These are phyloP conservation scores for Hymenotorrendiella dingleyae DNA, from an alignment of 2,329 filamentous ascomycete species.

Conservation along the genomic window DNA sequence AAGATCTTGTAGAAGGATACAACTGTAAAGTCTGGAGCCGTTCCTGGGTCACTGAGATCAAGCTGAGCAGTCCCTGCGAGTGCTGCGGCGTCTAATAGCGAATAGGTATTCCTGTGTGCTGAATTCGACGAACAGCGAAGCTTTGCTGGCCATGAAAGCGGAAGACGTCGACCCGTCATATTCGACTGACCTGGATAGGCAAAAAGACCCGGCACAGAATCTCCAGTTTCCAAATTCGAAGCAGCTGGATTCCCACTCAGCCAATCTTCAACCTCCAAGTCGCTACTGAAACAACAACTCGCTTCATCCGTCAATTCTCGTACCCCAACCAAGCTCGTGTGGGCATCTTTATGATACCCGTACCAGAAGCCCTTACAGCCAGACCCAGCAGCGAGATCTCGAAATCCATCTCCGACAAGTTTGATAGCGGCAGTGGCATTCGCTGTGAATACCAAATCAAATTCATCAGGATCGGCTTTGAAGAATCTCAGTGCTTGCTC, in stretches of 20 bases:
- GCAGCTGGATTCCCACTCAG: conserved; percentile 34
- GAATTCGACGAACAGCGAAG: conserved; percentile 34
- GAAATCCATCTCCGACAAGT: conserved; percentile 71
- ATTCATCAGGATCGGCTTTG: conserved; percentile 72
- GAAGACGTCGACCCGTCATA: conserved; percentile 57
- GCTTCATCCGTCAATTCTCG: conserved; percentile 63
- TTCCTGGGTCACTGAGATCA: conserved; percentile 55
- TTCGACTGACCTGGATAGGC: conserved; percentile 73
- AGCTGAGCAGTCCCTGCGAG: conserved; percentile 70
- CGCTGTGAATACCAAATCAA: conserved; percentile 84
- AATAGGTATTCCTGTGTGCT: conserved; percentile 42
- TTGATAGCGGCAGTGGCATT: conserved; percentile 93
- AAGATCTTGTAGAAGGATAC: conserved; percentile 95
- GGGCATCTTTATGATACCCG: conserved; percentile 68
- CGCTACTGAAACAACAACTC: conserved; percentile 53
- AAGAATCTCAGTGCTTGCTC: conserved; percentile 71
- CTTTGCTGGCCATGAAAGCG: conserved; percentile 58
- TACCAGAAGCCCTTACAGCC: conserved; percentile 69
- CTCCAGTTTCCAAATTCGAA: conserved; percentile 25
- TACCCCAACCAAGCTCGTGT: conserved; percentile 67
- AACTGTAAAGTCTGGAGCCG: conserved; percentile 75
- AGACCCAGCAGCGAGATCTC: conserved; percentile 57
- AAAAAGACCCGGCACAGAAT: conserved; percentile 46
- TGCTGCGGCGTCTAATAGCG: conserved; percentile 81
- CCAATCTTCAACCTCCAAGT: conserved; percentile 61